These are phyloP conservation scores for Psidium friedrichsthalianum DNA, from an alignment of 345 rosid genomes.

Conservation along the genomic window DNA sequence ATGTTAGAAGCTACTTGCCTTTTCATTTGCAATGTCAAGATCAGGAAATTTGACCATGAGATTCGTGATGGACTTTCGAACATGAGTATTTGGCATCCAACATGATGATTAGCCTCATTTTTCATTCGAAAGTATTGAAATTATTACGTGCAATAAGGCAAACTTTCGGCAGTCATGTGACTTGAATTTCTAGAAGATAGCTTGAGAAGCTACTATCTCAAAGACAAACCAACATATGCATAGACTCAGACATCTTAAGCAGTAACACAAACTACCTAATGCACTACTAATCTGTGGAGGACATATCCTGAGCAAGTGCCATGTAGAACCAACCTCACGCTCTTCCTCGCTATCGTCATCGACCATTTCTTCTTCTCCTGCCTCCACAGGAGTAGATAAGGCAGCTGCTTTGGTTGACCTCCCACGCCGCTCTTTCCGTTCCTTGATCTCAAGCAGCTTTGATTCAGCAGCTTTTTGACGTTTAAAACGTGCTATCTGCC, in stretches of 20 bases:
- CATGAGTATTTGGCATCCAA: neutral
- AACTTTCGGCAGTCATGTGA: neutral
- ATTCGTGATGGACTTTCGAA: neutral
- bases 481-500: constrained; percentile 76
- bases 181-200: neutral
- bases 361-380: constrained; percentile 69
- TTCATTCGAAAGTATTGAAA: neutral
- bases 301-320: neutral
- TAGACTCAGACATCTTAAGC: neutral
- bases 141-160: neutral
- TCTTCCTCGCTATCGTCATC: constrained; percentile 98
- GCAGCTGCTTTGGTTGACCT: constrained; percentile 72
- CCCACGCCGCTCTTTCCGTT: constrained; percentile 74
- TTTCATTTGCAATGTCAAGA: neutral
- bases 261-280: neutral
- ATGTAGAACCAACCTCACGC: constrained; percentile 57
- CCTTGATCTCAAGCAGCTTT: constrained; percentile 74
- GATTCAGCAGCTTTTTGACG: constrained; percentile 79
- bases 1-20: neutral
- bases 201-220: neutral
- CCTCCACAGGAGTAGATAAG: constrained; percentile 68
- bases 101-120: neutral
- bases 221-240: neutral
- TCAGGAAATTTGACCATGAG: neutral
- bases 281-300: neutral